phyloP scores from a whole-genome alignment of 108 stramenopile genomes.

The Nannochloropsis oceanica region DNA sequence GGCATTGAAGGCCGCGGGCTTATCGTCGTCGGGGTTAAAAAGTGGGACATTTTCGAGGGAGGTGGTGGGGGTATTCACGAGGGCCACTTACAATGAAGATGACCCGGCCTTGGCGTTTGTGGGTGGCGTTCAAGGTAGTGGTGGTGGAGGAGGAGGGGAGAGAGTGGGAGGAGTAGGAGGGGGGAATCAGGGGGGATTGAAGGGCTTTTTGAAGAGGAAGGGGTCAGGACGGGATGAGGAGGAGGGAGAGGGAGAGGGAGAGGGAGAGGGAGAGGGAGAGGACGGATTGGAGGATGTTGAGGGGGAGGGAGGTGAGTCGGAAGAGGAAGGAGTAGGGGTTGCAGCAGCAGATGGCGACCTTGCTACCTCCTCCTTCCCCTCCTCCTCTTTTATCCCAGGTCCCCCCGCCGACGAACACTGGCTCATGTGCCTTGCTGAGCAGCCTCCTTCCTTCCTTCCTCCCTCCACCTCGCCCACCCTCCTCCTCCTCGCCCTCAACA shows the following conservation, averaged over 20 bases:
- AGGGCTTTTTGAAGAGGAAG: no score
- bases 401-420: not conserved
- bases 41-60: conserved; percentile 16
- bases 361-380: not conserved
- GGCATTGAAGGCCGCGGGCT: conserved; percentile 17
- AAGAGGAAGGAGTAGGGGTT: not conserved
- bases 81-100: not conserved
- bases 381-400: no score
- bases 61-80: conserved; percentile 4
- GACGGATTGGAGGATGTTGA: not conserved
- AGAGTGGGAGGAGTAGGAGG: not conserved
- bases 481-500: conserved; percentile 8
- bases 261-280: not conserved
- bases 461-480: conserved; percentile 10
- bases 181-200: not conserved
- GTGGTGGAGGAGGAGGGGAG: not conserved
- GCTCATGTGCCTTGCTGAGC: not conserved
- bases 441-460: not conserved
- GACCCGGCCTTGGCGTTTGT: not conserved
- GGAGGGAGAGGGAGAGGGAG: not conserved
- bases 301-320: not conserved
- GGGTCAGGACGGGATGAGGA: not conserved
- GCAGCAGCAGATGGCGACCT: not conserved
- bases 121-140: not conserved
- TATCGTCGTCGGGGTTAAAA: conserved; percentile 10